Evolutionary conservation across 805 yeast genomes (phyloP).

Genomic region (Starmerella kuoi): DNA sequence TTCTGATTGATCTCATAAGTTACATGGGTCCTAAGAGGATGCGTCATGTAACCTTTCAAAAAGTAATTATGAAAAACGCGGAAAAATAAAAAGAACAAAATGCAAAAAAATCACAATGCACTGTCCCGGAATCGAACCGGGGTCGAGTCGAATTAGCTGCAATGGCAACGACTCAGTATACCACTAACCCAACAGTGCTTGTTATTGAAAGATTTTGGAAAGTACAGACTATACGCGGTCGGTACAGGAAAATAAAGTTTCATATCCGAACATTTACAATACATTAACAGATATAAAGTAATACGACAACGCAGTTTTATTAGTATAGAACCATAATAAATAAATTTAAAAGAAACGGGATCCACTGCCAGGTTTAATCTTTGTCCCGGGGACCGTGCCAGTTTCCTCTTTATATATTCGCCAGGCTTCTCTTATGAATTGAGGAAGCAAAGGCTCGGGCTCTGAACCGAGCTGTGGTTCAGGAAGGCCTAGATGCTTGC

Average conservation of each 20-base stretch:
- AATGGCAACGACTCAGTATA: constrained; percentile 23
- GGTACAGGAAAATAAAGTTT: too few species aligned
- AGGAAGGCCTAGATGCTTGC: constrained; percentile 1
- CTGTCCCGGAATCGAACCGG: constrained; percentile 99
- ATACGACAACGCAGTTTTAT: neutral
- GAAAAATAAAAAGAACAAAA: neutral
- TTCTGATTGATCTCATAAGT: neutral
- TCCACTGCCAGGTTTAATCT: constrained; percentile 63
- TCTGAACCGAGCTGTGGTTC: constrained; percentile 20
- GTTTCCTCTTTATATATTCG: constrained; percentile 56
- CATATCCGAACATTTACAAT: too few species aligned
- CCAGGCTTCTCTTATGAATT: constrained; percentile 84
- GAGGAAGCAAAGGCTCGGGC: constrained; percentile 56
- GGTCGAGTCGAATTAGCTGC: constrained; percentile 49
- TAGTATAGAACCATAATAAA: too few species aligned
- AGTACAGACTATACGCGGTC: too few species aligned
- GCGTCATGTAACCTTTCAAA: too few species aligned
- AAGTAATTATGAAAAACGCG: too few species aligned
- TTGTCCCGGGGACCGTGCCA: constrained; percentile 47
- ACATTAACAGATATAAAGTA: neutral
- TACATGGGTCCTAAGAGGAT: too few species aligned
- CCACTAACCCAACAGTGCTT: constrained; percentile 22
- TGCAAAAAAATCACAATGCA: constrained; percentile 42
- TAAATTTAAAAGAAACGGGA: constrained; percentile 28
- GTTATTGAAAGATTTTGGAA: neutral